phyloP scores from a whole-genome alignment of 306 rosid species.

The Aeschynomene evenia region DNA sequence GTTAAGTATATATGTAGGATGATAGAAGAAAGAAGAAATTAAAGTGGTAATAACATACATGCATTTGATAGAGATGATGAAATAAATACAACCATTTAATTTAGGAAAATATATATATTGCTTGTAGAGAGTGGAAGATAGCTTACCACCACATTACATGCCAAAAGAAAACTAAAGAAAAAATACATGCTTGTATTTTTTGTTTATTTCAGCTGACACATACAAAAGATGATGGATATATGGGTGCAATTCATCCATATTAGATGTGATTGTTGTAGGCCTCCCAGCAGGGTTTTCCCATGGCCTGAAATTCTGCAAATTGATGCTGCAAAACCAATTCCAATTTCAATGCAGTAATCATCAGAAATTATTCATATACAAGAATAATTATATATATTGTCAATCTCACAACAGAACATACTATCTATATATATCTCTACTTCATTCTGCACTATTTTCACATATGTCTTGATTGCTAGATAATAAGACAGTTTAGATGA shows the following conservation, averaged over 20 bases:
- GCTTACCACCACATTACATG: slow-evolving; percentile 43
- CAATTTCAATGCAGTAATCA: neutral
- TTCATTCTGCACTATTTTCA: too few relatives aligned
- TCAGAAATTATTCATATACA: slow-evolving; percentile 7
- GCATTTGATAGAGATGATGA: slow-evolving; percentile 30
- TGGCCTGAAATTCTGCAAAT: slow-evolving; percentile 52
- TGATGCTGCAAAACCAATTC: slow-evolving; percentile 57
- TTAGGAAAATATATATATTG: slow-evolving; percentile 11
- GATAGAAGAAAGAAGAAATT: slow-evolving; percentile 24
- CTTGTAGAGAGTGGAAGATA: slow-evolving; percentile 34
- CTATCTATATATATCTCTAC: too few relatives aligned
- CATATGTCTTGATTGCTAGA: too few relatives aligned
- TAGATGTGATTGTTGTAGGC: slow-evolving; percentile 48
- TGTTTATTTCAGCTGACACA: slow-evolving; percentile 41
- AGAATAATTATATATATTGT: neutral
- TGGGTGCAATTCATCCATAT: slow-evolving; percentile 30
- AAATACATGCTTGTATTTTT: slow-evolving; percentile 38
- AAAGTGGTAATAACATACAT: slow-evolving; percentile 14
- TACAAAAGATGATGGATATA: slow-evolving; percentile 23
- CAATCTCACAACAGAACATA: neutral
- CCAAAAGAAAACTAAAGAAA: slow-evolving; percentile 47
- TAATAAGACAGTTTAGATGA: too few relatives aligned
- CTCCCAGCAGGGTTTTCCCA: slow-evolving; percentile 64
- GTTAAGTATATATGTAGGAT: neutral
- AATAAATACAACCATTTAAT: slow-evolving; percentile 35